Conservation (phyloP, 2,329 filamentous ascomycete genomes). For the Septoria linicola region DNA sequence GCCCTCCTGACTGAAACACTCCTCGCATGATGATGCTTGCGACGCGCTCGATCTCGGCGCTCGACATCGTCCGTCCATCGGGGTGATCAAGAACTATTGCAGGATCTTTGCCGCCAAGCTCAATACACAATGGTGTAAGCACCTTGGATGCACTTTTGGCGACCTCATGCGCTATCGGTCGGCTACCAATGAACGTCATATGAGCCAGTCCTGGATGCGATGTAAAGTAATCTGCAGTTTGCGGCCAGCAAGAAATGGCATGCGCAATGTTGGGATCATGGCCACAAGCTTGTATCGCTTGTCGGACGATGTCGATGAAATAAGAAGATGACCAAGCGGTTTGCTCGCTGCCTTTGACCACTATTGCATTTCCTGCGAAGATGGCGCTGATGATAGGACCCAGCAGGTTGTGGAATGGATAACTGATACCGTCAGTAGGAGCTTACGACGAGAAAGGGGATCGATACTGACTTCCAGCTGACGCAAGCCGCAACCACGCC, state of each 20-base stretch:
- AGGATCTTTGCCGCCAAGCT: conserved; percentile 93
- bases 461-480: conserved; percentile 78
- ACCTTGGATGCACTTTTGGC: conserved; percentile 80
- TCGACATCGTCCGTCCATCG: conserved; percentile 39
- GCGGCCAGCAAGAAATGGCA: conserved; percentile 82
- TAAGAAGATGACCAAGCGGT: conserved; percentile 89
- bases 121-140: conserved; percentile 84
- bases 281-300: conserved; percentile 77
- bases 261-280: conserved; percentile 81
- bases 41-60: conserved; percentile 66
- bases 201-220: conserved; percentile 82
- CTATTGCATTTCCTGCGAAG: conserved; percentile 85
- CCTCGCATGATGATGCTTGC: conserved; percentile 83
- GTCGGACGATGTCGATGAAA: conserved; percentile 75
- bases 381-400: conserved; percentile 86
- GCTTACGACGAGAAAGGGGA: not conserved
- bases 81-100: conserved; percentile 84
- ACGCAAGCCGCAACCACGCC: conserved; percentile 91
- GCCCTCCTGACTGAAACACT: conserved; percentile 90
- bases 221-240: conserved; percentile 76
- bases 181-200: conserved; percentile 93
- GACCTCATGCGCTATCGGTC: conserved; percentile 81
- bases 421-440: conserved; percentile 20
- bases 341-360: conserved; percentile 93
- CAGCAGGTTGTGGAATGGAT: conserved; percentile 82